These are phyloP conservation scores for Fraxinus floribunda DNA, from an alignment of 305 asterid species.

Conservation along the genomic window DNA sequence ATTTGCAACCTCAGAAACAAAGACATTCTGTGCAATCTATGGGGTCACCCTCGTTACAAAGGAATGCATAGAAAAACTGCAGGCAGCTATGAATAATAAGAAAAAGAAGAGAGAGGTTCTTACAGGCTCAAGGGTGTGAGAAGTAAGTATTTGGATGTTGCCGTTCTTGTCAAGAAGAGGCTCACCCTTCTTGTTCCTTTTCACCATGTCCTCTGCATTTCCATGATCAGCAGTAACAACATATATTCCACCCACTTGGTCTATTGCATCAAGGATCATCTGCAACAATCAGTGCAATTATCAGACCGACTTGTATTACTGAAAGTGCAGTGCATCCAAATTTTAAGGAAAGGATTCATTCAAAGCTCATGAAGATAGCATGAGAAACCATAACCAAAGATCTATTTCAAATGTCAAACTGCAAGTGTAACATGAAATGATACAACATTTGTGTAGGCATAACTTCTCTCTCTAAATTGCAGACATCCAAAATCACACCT, in stretches of 20 bases:
- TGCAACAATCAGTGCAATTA: slow-evolving; percentile 28
- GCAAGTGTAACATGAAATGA: background rate
- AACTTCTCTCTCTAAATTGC: background rate
- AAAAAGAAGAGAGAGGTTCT: slow-evolving; percentile 23
- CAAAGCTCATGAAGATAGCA: background rate
- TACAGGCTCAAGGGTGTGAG: slow-evolving; percentile 91
- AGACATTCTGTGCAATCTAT: background rate
- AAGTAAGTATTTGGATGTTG: slow-evolving; percentile 76
- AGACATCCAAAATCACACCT: background rate
- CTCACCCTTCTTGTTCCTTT: slow-evolving; percentile 93
- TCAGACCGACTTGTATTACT: background rate
- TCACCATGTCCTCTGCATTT: slow-evolving; percentile 98
- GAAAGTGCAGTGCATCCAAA: background rate
- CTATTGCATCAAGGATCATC: slow-evolving; percentile 90
- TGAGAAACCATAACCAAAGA: background rate
- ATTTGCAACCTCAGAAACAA: background rate
- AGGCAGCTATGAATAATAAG: background rate
- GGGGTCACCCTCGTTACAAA: background rate
- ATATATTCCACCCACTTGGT: slow-evolving; percentile 91
- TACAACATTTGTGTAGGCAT: background rate
- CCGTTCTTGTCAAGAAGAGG: slow-evolving; percentile 91
- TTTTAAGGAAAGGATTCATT: background rate
- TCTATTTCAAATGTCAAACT: background rate
- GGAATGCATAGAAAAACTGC: background rate
- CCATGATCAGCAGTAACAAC: slow-evolving; percentile 98